Conservation (phyloP, 805 yeast genomes). For the Pachysolen tannophilus region DNA sequence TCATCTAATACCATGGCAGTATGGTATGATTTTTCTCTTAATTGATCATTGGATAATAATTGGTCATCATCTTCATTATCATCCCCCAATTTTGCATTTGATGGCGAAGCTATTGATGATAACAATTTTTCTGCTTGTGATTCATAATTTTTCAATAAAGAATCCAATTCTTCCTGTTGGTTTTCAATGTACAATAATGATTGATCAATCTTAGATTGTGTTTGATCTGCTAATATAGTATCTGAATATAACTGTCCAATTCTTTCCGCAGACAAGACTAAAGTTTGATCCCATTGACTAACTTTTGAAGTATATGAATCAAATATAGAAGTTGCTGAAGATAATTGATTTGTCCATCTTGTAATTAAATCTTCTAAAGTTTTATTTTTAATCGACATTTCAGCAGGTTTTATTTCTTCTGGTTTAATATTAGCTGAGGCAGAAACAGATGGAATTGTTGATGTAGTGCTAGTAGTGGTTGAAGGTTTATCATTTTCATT, state of each 20-base stretch:
- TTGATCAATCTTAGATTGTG: conserved; percentile 82
- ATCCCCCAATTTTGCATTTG: conserved; percentile 18
- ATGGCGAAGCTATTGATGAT: conserved; percentile 19
- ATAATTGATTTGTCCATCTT: conserved; percentile 85
- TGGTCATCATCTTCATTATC: conserved; percentile 3
- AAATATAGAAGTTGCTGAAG: conserved; percentile 67
- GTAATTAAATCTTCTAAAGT: conserved; percentile 88
- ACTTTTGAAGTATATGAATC: conserved; percentile 67
- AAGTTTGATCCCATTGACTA: conserved; percentile 76
- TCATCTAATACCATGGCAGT: conserved; percentile 82
- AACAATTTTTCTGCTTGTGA: conserved; percentile 51
- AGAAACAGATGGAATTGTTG: conserved; percentile 12
- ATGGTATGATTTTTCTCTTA: conserved; percentile 82
- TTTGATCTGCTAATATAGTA: conserved; percentile 74
- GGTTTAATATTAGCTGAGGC: conserved; percentile 24
- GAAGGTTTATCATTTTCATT: not conserved
- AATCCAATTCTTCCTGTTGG: conserved; percentile 88
- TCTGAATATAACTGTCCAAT: conserved; percentile 71
- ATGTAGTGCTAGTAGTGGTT: conserved; percentile 10
- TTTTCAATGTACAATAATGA: conserved; percentile 76
- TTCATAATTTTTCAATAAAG: conserved; percentile 76
- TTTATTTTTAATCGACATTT: conserved; percentile 77
- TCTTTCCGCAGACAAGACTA: conserved; percentile 81
- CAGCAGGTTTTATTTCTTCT: conserved; percentile 55
- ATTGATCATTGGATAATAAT: conserved; percentile 63